These are phyloP conservation scores for Alternaria metachromatica DNA, from an alignment of 2,329 filamentous ascomycete genomes.

Conservation along the genomic window DNA sequence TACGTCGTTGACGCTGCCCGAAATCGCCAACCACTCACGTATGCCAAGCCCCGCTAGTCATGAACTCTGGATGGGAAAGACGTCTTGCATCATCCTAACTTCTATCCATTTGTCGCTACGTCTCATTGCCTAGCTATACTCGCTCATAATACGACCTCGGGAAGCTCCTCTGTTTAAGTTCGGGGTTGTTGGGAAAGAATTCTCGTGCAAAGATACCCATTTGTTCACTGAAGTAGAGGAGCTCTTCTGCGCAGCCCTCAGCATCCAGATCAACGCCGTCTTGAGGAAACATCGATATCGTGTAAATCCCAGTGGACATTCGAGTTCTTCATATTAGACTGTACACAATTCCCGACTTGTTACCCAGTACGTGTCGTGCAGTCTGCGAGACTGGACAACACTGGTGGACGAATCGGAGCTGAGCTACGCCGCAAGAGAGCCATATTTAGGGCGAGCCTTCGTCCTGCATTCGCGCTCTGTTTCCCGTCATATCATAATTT, in stretches of 20 bases:
- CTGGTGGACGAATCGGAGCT: constrained; percentile 17
- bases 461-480: constrained; percentile 41
- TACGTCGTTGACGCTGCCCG: constrained; percentile 18
- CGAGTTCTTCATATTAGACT: no score
- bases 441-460: constrained; percentile 46
- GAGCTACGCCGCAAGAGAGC: constrained; percentile 12
- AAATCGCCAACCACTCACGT: constrained; percentile 21
- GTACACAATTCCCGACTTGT: no score
- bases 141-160: neutral
- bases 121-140: neutral
- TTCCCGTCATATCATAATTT: no score
- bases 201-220: neutral
- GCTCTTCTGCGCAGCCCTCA: neutral
- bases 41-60: constrained; percentile 23
- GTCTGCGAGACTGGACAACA: neutral
- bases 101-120: neutral
- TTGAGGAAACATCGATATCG: neutral
- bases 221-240: neutral
- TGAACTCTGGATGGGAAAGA: neutral
- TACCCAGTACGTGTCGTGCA: neutral
- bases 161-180: neutral
- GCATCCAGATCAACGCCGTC: neutral
- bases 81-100: neutral
- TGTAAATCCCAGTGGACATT: neutral
- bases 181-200: neutral